These are phyloP conservation scores for Pleurotus tuoliensis DNA, from an alignment of 768 basidiomycete species.

Conservation along the genomic window DNA sequence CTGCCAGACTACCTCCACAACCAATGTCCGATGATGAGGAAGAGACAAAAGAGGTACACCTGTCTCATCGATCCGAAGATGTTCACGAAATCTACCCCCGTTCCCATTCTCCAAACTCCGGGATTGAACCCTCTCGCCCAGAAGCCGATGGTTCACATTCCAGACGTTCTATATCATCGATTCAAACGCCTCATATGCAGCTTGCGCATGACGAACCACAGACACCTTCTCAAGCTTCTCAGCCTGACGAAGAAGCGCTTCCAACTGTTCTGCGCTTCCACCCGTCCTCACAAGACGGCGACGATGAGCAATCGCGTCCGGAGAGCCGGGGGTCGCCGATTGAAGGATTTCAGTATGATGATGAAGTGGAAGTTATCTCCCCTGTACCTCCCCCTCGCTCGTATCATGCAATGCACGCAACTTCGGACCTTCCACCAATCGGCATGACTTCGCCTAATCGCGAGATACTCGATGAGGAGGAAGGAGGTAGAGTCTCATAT, in stretches of 20 bases:
- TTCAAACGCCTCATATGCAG: constrained; percentile 6
- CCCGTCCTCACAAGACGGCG: constrained; percentile 1
- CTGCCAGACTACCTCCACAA: background rate
- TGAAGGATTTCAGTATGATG: constrained; percentile 2
- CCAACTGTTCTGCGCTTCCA: constrained; percentile 25
- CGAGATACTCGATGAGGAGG: constrained; percentile 57
- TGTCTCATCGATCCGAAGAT: background rate
- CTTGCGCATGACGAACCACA: background rate
- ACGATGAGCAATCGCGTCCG: background rate
- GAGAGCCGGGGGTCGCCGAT: background rate
- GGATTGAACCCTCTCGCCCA: background rate
- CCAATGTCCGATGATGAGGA: background rate
- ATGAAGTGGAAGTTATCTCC: constrained; percentile 11
- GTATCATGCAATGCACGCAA: background rate
- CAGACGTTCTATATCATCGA: background rate
- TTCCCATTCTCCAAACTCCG: background rate
- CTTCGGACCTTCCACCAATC: constrained; percentile 17
- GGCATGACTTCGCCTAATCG: constrained; percentile 20
- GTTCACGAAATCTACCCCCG: background rate
- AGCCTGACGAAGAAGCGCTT: constrained; percentile 26
- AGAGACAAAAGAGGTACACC: background rate
- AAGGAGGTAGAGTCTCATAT: constrained; percentile 45
- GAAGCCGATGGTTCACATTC: background rate
- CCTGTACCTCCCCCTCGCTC: constrained; percentile 10
- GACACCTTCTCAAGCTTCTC: constrained; percentile 3